These are phyloP conservation scores for Vigna unguiculata DNA, from an alignment of 306 rosid species.

Conservation along the genomic window DNA sequence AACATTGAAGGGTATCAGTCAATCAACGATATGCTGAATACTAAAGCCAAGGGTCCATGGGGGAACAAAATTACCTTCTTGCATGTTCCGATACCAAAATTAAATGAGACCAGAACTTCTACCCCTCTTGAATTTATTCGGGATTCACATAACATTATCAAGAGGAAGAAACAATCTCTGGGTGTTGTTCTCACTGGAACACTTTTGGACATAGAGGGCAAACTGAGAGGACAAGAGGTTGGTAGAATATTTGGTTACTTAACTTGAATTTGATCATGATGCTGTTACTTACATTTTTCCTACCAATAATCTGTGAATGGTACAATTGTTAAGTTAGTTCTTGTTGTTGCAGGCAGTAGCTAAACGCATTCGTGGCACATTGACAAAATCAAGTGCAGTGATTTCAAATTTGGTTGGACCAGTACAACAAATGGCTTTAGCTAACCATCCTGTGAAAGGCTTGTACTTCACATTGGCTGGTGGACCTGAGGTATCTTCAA, in stretches of 20 bases:
- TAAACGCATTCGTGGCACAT: conserved; percentile 49
- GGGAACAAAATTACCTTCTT: conserved; percentile 62
- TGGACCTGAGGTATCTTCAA: conserved; percentile 60
- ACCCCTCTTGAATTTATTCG: conserved; percentile 58
- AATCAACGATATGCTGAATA: conserved; percentile 55
- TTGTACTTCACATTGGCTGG: conserved; percentile 54
- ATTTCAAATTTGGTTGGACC: conserved; percentile 71
- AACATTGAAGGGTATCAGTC: conserved; percentile 57
- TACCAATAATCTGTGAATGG: conserved; percentile 13
- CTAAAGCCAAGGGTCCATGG: conserved; percentile 56
- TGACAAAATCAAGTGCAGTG: conserved; percentile 54
- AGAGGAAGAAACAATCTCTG: conserved; percentile 59
- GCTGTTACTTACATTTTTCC: background rate
- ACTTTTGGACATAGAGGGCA: conserved; percentile 55
- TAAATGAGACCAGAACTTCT: conserved; percentile 31
- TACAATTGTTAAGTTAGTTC: background rate
- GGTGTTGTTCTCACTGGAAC: conserved; percentile 46
- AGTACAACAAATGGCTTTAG: conserved; percentile 59
- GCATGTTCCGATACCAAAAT: conserved; percentile 61
- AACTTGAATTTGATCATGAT: background rate
- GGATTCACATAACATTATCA: conserved; percentile 53
- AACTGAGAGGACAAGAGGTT: conserved; percentile 64
- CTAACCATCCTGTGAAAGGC: conserved; percentile 51
- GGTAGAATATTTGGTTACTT: background rate
- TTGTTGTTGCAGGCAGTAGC: conserved; percentile 55